Conservation (phyloP, 495 filamentous ascomycete species). For the Penicillium cinerascens region DNA sequence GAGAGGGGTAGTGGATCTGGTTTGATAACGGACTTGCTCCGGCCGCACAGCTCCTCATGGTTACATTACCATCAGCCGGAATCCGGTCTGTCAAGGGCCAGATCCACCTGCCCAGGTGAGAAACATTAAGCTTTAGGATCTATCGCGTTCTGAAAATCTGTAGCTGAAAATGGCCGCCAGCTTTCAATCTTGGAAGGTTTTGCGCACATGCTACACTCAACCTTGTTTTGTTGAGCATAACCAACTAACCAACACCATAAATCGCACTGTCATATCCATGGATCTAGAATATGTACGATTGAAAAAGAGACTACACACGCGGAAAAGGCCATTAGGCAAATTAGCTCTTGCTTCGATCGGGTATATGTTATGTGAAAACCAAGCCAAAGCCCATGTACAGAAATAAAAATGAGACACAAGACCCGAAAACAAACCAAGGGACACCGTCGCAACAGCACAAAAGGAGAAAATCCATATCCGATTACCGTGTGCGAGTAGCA, state of each 20-base stretch:
- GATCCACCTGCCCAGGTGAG: no score
- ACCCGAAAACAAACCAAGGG: slow-evolving; percentile 2
- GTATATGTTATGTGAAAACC: slow-evolving; percentile 24
- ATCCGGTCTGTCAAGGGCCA: background rate
- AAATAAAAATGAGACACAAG: slow-evolving; percentile 8
- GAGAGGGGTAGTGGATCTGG: slow-evolving; percentile 5
- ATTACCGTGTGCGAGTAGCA: slow-evolving; percentile 6
- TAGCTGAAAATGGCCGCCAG: background rate
- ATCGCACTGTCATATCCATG: no score
- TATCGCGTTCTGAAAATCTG: background rate
- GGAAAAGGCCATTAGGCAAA: background rate
- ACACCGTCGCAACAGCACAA: slow-evolving; percentile 4
- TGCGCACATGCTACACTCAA: background rate
- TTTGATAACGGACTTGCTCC: slow-evolving; percentile 9
- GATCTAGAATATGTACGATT: no score
- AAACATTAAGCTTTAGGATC: background rate
- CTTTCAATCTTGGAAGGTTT: background rate
- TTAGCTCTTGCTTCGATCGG: slow-evolving; percentile 22
- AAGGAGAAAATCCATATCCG: background rate
- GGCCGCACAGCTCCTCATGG: background rate
- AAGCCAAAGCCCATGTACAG: slow-evolving; percentile 14
- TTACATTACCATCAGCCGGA: background rate
- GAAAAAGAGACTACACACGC: background rate
- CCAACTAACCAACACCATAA: no score
- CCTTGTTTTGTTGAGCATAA: no score